Evolutionary conservation across 768 basidiomycete genomes (phyloP).

Genomic region (Trametes coccinea): DNA sequence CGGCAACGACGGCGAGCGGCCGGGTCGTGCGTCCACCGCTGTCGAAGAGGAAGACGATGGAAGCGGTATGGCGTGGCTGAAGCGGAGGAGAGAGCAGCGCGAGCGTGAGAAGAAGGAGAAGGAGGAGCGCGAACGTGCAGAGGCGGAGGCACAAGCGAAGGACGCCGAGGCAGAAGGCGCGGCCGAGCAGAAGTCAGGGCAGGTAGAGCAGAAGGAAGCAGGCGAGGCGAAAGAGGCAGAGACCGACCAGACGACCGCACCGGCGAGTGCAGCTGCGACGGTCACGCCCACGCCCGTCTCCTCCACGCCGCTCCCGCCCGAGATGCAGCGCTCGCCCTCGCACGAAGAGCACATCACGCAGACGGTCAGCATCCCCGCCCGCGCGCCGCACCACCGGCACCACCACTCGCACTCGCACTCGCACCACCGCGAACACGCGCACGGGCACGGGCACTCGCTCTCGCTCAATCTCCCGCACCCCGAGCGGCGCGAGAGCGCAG

Average conservation of each 20-base stretch:
- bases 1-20: constrained; percentile 17
- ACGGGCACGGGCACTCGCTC: constrained; percentile 9
- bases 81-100: constrained; percentile 55
- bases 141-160: constrained; percentile 13
- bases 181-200: constrained; percentile 11
- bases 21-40: not conserved
- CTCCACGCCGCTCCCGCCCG: not conserved
- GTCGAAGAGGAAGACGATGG: constrained; percentile 69
- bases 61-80: constrained; percentile 86
- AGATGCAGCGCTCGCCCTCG: constrained; percentile 13
- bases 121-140: constrained; percentile 35
- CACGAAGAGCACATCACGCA: constrained; percentile 35
- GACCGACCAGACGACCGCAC: not conserved
- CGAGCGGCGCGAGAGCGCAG: constrained; percentile 29
- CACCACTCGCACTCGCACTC: constrained; percentile 15
- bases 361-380: constrained; percentile 39
- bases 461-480: constrained; percentile 9
- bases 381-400: constrained; percentile 33
- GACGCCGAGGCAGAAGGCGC: constrained; percentile 1
- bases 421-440: not conserved
- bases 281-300: constrained; percentile 12
- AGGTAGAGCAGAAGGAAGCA: constrained; percentile 9
- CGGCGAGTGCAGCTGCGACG: not conserved
- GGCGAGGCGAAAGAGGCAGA: constrained; percentile 2
- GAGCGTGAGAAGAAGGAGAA: constrained; percentile 53